Base-by-base conservation (phyloP, 805 yeast genomes). In the Spathaspora sp. region DNA sequence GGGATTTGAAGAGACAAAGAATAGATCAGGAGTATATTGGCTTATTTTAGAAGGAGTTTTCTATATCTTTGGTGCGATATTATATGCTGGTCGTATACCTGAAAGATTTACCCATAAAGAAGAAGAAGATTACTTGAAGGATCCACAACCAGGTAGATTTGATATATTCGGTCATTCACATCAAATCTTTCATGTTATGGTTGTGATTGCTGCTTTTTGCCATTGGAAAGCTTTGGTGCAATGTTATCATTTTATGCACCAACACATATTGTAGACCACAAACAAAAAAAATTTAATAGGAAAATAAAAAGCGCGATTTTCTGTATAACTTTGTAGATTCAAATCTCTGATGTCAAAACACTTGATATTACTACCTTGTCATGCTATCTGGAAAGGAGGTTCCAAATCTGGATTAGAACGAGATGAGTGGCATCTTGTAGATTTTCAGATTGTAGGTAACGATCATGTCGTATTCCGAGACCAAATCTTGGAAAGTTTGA, bases 121-220 rank as follows among this genome's bases (percentile, higher is more conserved):
- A 9, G 58, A 61, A 29, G 57, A 57, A 35, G 45, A 49, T 10
- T 52, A 59, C 42, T 46, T 57, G 7, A 47, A 38, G 6, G 48
- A 53, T 29, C 57, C 61, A 2, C 16, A 51, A 10, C 51, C 59
- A 1, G 75, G 75, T 1, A 57, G 40, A 18, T 87, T 78, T 63
- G 96, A 89, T 58, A 60, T 81, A 10, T 76, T 81, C 67, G 96
- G 96, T 1, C 87, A 87, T 57, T 86, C 96, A 6, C 97, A 90
- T 64, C 97, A 90, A 62, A 77, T 90, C 9, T 89, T 90, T 63
- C 96, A 89, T 64, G 66, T 86, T 9, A 66, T 87, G 59, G 96
- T 89, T 7, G 91, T 89, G 0, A 57, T 83, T 11, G 96, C 96
- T 12, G 87, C 96, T 0, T 72, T 70, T 50, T 86, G 86, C 52